Conservation (phyloP, 257 asterid species). For the Solanum clarkiae region DNA sequence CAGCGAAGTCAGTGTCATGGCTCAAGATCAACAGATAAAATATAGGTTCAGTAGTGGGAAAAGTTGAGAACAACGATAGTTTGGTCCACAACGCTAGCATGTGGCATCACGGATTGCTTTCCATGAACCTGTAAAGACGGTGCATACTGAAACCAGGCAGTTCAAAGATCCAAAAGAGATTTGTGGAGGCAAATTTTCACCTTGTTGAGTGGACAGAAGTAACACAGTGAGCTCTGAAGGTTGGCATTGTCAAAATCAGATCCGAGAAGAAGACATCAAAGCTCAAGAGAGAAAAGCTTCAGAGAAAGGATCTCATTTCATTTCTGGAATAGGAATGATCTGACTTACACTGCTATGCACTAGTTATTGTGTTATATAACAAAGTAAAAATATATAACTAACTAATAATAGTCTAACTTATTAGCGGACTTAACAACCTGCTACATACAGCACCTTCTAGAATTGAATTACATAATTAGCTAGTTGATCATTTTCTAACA, state of each 20-base stretch:
- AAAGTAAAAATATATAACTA: no score
- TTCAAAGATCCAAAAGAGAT: neutral
- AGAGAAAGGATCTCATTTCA: no score
- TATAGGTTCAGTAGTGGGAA: neutral
- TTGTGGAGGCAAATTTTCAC: neutral
- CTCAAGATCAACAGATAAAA: neutral
- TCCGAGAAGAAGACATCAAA: neutral
- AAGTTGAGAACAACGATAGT: neutral
- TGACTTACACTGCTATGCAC: no score
- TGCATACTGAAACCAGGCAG: neutral
- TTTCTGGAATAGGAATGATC: no score
- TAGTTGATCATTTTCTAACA: no score
- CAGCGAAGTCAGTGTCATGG: neutral
- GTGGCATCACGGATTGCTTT: neutral
- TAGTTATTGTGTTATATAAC: no score
- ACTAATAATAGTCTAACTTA: no score
- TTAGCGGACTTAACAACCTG: no score
- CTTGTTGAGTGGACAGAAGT: neutral
- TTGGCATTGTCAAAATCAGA: neutral
- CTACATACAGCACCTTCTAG: no score
- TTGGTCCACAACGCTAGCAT: neutral
- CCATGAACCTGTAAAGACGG: neutral
- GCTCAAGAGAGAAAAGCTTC: neutral
- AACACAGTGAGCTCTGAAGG: neutral
- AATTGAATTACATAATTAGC: no score